phyloP scores from a whole-genome alignment of 1,284 basidiomycete genomes.

The Leccinum griseonigrum region DNA sequence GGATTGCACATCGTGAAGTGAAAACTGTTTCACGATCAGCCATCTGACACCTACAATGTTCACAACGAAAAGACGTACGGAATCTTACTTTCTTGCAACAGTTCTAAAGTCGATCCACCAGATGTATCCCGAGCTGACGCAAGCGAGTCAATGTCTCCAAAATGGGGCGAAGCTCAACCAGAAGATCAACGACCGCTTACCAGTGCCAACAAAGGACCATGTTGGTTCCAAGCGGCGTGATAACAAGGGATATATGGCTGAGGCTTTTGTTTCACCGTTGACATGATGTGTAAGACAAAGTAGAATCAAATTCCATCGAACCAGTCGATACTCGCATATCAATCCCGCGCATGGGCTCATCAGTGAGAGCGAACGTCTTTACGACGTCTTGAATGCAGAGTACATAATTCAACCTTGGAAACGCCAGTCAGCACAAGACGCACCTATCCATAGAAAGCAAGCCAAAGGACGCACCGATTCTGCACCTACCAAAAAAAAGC shows the following conservation, averaged over 20 bases:
- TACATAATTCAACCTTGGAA: conserved; percentile 70
- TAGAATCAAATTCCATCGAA: background rate
- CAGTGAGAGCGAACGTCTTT: conserved; percentile 15
- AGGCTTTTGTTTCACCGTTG: conserved; percentile 84
- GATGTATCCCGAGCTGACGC: conserved; percentile 50
- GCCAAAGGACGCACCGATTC: conserved; percentile 48
- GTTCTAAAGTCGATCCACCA: no score
- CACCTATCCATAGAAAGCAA: background rate
- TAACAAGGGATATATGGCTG: conserved; percentile 87
- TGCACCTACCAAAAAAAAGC: conserved; percentile 47
- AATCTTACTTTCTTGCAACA: no score
- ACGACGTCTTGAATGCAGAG: conserved; percentile 73
- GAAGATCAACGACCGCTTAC: conserved; percentile 36
- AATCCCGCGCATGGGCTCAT: conserved; percentile 39
- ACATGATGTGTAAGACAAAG: no score
- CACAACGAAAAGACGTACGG: no score
- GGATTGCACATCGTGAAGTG: no score
- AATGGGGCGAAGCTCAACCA: background rate
- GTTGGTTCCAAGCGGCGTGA: conserved; percentile 53
- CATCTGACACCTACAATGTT: no score
- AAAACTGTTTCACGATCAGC: no score
- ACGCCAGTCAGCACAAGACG: background rate
- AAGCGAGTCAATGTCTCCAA: conserved; percentile 73
- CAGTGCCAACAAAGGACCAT: conserved; percentile 71
- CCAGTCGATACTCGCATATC: conserved; percentile 46